phyloP scores from a whole-genome alignment of 148 eudicot genomes.

The Talinum fruticosum region DNA sequence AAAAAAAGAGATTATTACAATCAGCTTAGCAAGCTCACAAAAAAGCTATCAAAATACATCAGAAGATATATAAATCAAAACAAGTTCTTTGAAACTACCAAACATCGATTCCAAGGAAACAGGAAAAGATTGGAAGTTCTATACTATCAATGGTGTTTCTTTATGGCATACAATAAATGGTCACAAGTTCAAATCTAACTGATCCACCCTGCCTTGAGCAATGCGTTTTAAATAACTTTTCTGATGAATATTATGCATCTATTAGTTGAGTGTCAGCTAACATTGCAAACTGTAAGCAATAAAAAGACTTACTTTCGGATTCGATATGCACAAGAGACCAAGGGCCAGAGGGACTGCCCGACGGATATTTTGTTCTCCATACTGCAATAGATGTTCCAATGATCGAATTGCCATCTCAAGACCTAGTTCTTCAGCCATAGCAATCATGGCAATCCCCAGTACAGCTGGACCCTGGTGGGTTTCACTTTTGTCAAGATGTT shows the following conservation, averaged over 20 bases:
- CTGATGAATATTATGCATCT: not conserved
- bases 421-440: constrained; percentile 97
- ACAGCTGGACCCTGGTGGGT: constrained; percentile 95
- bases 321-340: constrained; percentile 86
- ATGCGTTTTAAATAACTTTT: not conserved
- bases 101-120: not conserved
- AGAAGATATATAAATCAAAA: not conserved
- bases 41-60: not conserved
- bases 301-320: constrained; percentile 46
- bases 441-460: constrained; percentile 91
- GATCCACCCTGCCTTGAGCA: not conserved
- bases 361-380: constrained; percentile 90
- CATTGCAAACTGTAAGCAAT: constrained; percentile 4
- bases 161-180: not conserved
- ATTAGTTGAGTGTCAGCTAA: not conserved
- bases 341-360: constrained; percentile 94
- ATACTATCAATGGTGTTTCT: not conserved
- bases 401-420: constrained; percentile 92
- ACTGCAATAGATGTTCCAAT: constrained; percentile 89
- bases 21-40: not conserved
- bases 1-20: not conserved
- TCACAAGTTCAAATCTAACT: not conserved
- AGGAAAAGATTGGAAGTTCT: not conserved
- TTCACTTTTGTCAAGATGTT: constrained; percentile 89
- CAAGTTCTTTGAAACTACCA: not conserved